These are phyloP conservation scores for Coffea canephora DNA, from an alignment of 257 asterid genomes.

Conservation along the genomic window DNA sequence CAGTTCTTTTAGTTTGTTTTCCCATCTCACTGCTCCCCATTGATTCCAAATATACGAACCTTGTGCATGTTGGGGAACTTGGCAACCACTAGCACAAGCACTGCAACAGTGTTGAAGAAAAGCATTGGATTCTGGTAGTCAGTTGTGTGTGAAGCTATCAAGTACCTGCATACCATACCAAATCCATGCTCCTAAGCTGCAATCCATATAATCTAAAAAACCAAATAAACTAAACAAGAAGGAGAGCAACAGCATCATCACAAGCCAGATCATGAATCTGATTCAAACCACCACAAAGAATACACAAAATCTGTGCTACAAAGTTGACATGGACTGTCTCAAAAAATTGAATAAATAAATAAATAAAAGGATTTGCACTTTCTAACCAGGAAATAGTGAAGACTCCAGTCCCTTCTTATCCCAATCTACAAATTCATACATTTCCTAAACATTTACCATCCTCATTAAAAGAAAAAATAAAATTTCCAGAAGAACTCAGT, in stretches of 20 bases:
- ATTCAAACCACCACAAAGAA: background rate
- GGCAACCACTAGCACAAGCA: slow-evolving; percentile 66
- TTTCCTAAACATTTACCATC: background rate
- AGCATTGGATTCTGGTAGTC: slow-evolving; percentile 85
- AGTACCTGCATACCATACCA: slow-evolving; percentile 49
- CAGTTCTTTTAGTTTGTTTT: slow-evolving; percentile 10
- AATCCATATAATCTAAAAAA: background rate
- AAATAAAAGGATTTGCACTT: background rate
- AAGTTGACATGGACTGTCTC: background rate
- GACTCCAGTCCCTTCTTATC: background rate
- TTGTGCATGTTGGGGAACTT: slow-evolving; percentile 93
- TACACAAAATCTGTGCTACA: background rate
- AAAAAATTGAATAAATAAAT: background rate
- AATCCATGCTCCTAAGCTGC: background rate
- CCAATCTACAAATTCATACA: background rate
- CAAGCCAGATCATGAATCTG: background rate
- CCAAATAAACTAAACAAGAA: background rate
- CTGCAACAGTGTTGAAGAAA: slow-evolving; percentile 72
- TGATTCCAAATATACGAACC: slow-evolving; percentile 85
- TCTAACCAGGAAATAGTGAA: background rate
- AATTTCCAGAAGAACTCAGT: background rate
- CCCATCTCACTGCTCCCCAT: slow-evolving; percentile 55
- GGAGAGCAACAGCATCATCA: background rate
- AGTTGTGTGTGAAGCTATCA: slow-evolving; percentile 86
- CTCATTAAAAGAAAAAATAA: background rate